Percentiles rank a stretch among this genome's conserved stretches.
These are phyloP conservation scores for Inga leiocalycina DNA, from an alignment of 306 rosid genomes.

Conservation along the genomic window DNA sequence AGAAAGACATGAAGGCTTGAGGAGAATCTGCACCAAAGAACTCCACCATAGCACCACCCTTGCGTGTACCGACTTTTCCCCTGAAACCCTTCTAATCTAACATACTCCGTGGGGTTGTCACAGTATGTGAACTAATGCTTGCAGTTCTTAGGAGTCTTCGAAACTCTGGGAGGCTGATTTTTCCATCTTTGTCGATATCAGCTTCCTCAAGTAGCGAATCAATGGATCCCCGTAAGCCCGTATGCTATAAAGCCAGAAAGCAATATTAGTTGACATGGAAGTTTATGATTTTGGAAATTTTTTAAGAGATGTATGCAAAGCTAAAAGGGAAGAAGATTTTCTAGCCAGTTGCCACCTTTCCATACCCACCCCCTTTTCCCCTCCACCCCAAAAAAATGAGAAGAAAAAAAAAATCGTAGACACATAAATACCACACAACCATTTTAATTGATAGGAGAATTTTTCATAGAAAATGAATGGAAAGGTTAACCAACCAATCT, in stretches of 20 bases:
- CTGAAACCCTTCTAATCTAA: constrained; percentile 41
- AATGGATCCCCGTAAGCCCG: constrained; percentile 81
- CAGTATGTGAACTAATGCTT: constrained; percentile 69
- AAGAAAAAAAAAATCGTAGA: neutral
- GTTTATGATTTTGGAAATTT: neutral
- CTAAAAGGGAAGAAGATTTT: constrained; percentile 19
- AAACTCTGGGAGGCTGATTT: constrained; percentile 86
- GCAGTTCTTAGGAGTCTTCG: constrained; percentile 94
- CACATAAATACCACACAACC: neutral
- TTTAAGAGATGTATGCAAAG: neutral
- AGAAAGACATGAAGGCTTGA: constrained; percentile 27
- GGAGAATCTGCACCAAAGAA: constrained; percentile 30
- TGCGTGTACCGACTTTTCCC: constrained; percentile 32
- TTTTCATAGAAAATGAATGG: constrained; percentile 12
- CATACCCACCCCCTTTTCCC: neutral
- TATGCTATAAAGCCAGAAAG: constrained; percentile 63
- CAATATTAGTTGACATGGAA: constrained; percentile 28
- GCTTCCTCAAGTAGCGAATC: constrained; percentile 96
- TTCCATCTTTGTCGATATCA: constrained; percentile 93
- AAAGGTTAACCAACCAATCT: constrained; percentile 72
- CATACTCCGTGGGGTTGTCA: constrained; percentile 55
- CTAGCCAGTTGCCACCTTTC: neutral
- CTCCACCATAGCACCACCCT: constrained; percentile 37
- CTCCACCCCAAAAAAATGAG: neutral
- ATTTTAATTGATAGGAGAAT: constrained; percentile 2